Evolutionary conservation across 179 eudicot species (phyloP), one percentile per base, ranked within the genome.

Genomic region (Corrigiola litoralis): DNA sequence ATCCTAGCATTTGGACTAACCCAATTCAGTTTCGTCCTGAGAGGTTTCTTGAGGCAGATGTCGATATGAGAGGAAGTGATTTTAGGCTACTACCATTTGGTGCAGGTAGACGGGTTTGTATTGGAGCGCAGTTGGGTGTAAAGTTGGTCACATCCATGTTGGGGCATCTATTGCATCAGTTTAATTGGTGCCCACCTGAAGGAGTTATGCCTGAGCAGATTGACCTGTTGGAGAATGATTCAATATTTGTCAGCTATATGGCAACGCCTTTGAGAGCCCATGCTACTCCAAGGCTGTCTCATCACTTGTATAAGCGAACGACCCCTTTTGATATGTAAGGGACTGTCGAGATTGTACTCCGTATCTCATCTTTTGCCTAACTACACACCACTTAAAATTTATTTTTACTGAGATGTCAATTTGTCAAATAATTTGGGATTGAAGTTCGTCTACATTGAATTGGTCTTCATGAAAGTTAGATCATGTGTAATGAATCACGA

Each of bases 21-120:
- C 81, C 81, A 33, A 58, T 53, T 7, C 62, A 54, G 23, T 77
- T 73, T 62, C 56, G 46, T 14, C 78, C 81, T 0, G 81, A 77
- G 27, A 29, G 72, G 31, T 73, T 69, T 31, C 14, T 73, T 1
- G 55, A 73, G 31, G 69, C 70, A 21, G 67, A 76, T 24, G 58
- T 71, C 5, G 73, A 77, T 59, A 41, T 77, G 11, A 73, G 41
- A 49, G 81, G 78, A 16, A 72, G 65, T 68, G 75, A 70, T 51
- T 69, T 77, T 54, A 51, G 75, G 65, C 29, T 77, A 13, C 51
- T 63, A 0, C 64, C 74, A 36, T 63, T 70, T 3, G 74, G 74
- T 10, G 11, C 64, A 10, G 77, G 81, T 48, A 50, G 81, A 21
- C 36, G 78, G 2, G 42, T 69, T 34, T 73, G 78, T 6, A 42